phyloP scores from a whole-genome alignment of 2,329 filamentous ascomycete species.

The Phaeosphaeriaceae sp. region DNA sequence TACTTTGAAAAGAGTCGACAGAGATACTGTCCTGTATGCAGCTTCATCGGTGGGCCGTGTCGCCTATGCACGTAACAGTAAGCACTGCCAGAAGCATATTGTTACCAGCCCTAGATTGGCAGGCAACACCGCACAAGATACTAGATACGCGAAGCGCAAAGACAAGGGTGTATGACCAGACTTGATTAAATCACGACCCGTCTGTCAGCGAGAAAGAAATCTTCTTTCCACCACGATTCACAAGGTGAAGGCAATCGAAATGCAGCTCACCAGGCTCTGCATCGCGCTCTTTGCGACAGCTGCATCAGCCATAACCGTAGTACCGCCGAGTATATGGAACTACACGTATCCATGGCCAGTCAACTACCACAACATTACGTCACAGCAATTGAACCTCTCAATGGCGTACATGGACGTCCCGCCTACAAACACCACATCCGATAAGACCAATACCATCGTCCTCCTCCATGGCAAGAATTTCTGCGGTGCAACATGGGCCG shows the following conservation, averaged over 20 bases:
- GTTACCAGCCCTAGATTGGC: slow-evolving; percentile 9
- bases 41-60: too few relatives aligned
- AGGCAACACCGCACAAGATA: slow-evolving; percentile 10
- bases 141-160: slow-evolving; percentile 16
- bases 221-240: neutral
- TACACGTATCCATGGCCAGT: slow-evolving; percentile 59
- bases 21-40: too few relatives aligned
- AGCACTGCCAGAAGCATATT: too few relatives aligned
- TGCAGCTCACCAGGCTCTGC: slow-evolving; percentile 7
- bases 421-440: slow-evolving; percentile 40
- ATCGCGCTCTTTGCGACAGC: slow-evolving; percentile 11
- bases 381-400: slow-evolving; percentile 56
- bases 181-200: neutral
- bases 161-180: slow-evolving; percentile 12
- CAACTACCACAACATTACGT: slow-evolving; percentile 56
- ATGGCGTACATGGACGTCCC: slow-evolving; percentile 64
- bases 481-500: slow-evolving; percentile 61
- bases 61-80: too few relatives aligned
- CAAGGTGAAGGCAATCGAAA: too few relatives aligned
- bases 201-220: too few relatives aligned
- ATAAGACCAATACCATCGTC: slow-evolving; percentile 52
- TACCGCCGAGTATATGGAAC: slow-evolving; percentile 28
- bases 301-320: slow-evolving; percentile 7
- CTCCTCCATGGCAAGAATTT: slow-evolving; percentile 65
- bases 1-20: too few relatives aligned